Evolutionary conservation across 805 yeast species (phyloP).

Genomic region (Spathaspora sp.): DNA sequence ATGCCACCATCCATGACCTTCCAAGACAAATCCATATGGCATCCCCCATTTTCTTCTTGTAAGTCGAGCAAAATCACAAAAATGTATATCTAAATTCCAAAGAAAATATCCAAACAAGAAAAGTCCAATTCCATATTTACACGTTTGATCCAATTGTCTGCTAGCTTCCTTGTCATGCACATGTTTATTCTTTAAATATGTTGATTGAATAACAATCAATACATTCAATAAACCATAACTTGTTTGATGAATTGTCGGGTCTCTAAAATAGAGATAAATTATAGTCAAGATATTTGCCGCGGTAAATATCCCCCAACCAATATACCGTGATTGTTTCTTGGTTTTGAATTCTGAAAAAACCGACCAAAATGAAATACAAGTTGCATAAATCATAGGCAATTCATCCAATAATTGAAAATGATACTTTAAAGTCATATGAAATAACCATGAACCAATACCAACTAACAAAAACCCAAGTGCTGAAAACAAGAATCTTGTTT

Average conservation of each 20-base stretch:
- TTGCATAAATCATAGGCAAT: conserved; percentile 96
- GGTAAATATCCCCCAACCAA: conserved; percentile 45
- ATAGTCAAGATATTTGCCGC: conserved; percentile 64
- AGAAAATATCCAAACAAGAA: conserved; percentile 74
- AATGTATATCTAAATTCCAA: conserved; percentile 88
- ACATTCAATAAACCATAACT: conserved; percentile 79
- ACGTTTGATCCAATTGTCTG: conserved; percentile 49
- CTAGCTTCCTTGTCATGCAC: conserved; percentile 50
- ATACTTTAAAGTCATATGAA: conserved; percentile 92
- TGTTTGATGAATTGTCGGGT: conserved; percentile 87
- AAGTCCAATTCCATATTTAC: conserved; percentile 55
- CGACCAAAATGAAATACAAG: conserved; percentile 91
- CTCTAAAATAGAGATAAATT: conserved; percentile 65
- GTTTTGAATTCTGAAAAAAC: conserved; percentile 60
- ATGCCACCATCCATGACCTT: conserved; percentile 99
- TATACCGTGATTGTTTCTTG: conserved; percentile 31
- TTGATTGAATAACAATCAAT: conserved; percentile 63
- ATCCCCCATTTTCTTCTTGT: conserved; percentile 66
- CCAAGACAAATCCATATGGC: conserved; percentile 83
- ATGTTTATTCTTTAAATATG: conserved; percentile 45
- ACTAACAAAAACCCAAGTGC: conserved; percentile 82
- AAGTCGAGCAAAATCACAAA: conserved; percentile 57
- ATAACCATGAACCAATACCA: conserved; percentile 91
- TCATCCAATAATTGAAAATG: conserved; percentile 92
- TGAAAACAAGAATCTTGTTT: conserved; percentile 64